Conservation (phyloP, 2,329 filamentous ascomycete genomes). For the Trichoderma koningiopsis region DNA sequence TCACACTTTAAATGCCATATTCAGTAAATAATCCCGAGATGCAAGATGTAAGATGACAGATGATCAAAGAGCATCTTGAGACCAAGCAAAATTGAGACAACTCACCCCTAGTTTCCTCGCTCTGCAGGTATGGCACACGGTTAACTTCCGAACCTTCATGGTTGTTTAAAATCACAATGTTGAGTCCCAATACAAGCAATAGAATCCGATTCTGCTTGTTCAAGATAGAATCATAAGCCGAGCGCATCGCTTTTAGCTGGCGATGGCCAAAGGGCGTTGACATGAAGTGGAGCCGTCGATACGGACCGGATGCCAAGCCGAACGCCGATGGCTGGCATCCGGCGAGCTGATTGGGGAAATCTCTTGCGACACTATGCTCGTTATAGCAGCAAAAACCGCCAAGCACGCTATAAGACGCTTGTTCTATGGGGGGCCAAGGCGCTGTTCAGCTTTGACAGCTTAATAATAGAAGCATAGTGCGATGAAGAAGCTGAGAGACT, state of each 20-base stretch:
- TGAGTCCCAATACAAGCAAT: slow-evolving; percentile 10
- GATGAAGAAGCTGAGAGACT: not conserved
- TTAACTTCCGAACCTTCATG: slow-evolving; percentile 33
- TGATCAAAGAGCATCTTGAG: not conserved
- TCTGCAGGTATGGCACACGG: slow-evolving; percentile 34
- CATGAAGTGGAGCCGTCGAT: slow-evolving; percentile 11
- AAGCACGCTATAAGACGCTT: slow-evolving; percentile 16
- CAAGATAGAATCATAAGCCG: slow-evolving; percentile 22
- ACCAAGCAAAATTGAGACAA: not conserved
- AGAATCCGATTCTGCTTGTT: not conserved
- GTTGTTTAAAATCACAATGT: not conserved
- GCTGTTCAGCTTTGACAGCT: slow-evolving; percentile 3
- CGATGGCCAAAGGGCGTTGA: slow-evolving; percentile 16
- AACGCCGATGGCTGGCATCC: not conserved
- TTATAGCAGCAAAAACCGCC: slow-evolving; percentile 23
- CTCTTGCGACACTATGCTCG: slow-evolving; percentile 15
- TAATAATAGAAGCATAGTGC: not conserved
- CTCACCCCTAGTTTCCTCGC: slow-evolving; percentile 33
- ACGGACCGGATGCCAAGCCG: slow-evolving; percentile 16
- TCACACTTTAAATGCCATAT: slow-evolving; percentile 30
- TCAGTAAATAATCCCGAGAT: slow-evolving; percentile 6
- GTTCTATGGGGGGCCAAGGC: not conserved
- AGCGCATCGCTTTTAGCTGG: slow-evolving; percentile 22
- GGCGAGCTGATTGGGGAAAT: slow-evolving; percentile 23
- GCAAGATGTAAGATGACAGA: not conserved